A percentile compares a stretch with the other conserved stretches of the same genome.
Conservation (phyloP, 1,284 basidiomycete genomes). For the Papiliotrema fonsecae region DNA sequence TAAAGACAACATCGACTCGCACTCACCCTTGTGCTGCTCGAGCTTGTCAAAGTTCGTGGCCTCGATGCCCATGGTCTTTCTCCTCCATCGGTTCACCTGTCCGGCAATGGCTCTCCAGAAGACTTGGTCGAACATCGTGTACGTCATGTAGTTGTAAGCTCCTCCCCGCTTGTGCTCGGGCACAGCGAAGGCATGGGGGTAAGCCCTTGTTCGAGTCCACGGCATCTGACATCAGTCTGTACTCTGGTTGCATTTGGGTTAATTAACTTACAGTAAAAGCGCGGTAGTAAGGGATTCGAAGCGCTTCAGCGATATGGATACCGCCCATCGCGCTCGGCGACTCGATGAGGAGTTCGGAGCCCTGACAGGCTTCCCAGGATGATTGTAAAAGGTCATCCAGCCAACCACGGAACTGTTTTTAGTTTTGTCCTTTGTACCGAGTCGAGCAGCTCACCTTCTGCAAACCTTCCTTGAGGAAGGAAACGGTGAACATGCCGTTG, state of each 20-base stretch:
- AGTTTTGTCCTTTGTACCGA: not conserved
- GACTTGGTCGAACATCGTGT: constrained; percentile 81
- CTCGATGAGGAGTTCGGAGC: constrained; percentile 87
- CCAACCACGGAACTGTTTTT: constrained; percentile 85
- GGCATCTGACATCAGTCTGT: constrained; percentile 46
- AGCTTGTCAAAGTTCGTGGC: constrained; percentile 85
- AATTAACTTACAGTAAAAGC: constrained; percentile 74
- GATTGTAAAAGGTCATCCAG: constrained; percentile 89
- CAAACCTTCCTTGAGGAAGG: constrained; percentile 85
- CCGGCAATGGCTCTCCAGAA: constrained; percentile 93
- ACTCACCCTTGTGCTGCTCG: constrained; percentile 72
- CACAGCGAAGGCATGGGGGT: constrained; percentile 96
- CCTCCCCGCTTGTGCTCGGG: constrained; percentile 92
- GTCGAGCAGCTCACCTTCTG: constrained; percentile 59
- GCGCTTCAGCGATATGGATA: constrained; percentile 93
- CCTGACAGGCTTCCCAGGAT: constrained; percentile 92
- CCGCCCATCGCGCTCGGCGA: constrained; percentile 97
- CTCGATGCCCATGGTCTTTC: constrained; percentile 67
- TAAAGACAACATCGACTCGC: not conserved
- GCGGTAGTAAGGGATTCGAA: constrained; percentile 87
- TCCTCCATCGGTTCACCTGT: constrained; percentile 92
- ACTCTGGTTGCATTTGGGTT: no score
- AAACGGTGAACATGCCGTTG: constrained; percentile 92
- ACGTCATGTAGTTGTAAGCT: constrained; percentile 90
- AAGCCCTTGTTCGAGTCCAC: constrained; percentile 66